Base-by-base conservation (phyloP, 495 filamentous ascomycete genomes). In the Penicillium herquei region DNA sequence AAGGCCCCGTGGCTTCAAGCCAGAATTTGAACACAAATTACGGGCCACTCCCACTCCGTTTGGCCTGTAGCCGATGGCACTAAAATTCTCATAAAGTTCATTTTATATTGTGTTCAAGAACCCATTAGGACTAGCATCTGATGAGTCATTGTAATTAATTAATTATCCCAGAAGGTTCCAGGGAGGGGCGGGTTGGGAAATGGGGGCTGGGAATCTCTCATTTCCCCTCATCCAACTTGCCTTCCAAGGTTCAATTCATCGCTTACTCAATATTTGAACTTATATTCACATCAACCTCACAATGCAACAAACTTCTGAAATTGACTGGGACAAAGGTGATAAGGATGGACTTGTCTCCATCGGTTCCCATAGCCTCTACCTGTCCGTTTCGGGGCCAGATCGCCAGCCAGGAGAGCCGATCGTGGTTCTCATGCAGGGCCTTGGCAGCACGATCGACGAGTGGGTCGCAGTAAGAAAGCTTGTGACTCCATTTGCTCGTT, bases 341-440 rank as follows among this genome's bases (percentile, higher is more conserved):
- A 60, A 55, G 48, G 48, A 56, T 51, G 57, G 57, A 5, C 47
- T 60, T 56, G 48, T 60, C 52, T 52, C 57, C 26, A 26, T 66
- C 5, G 59, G 59, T 14, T 59, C 59, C 47, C 63, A 66, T 47
- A 63, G 41, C 35, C 63, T 66, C 13, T 63, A 56, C 42, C 49
- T 63, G 17, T 66, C 63, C 39, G 55, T 56, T 45, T 60, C 56
- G 30, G 63, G 63, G 42, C 63, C 60, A 7, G 46, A 42, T 50
- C 63, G 63, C 49, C 46, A 48, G 49, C 56, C 63, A 21, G 56
- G 52, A 31, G 17, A 56, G 46, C 63, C 63, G 30, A 56, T 74
- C 14, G 49, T 73, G 31, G 66, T 74, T 46, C 66, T 70, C 58
- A 73, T 74, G 57, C 66, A 70, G 37, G 71, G 71, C 53, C 53